Evolutionary conservation across 2,329 filamentous ascomycete species (phyloP), one percentile per base, ranked within the genome.

Genomic region (Metarhizium brunneum): DNA sequence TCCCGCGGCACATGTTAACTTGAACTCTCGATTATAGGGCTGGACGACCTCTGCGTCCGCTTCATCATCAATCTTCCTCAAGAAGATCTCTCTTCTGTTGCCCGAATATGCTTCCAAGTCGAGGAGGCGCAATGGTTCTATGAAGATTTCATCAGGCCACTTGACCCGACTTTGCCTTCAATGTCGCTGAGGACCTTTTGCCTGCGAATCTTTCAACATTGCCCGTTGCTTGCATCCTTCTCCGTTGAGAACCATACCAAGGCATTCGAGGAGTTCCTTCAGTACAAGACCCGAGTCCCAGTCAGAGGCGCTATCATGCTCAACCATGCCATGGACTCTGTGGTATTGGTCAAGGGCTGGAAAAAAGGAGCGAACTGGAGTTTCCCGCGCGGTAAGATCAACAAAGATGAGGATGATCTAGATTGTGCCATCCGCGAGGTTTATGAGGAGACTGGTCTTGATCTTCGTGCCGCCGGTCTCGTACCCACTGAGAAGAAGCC

Each of bases 61-160:
- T 99, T 99, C 74, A 92, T 99, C 68, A 90, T 97, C 72, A 97
- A 99, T 74, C 83, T 97, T 59, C 94, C 95, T 49, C 81, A 88
- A 61, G 90, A 94, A 72, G 94, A 99, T 72, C 82, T 97, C 50
- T 85, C 86, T 62, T 91, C 89, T 2, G 88, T 96, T 56, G 90
- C 91, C 68, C 87, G 94, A 68, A 94, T 99, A 73, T 97, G 92
- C 74, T 99, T 99, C 71, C 92, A 97, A 74, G 88, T 99, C 64
- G 94, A 99, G 73, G 95, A 99, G 74, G 94, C 94, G 65, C 95
- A 99, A 84, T 99, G 94, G 94, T 99, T 95, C 74, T 99, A 99
- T 82, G 94, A 99, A 78, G 94, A 99, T 73, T 99, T 99, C 69
- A 90, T 99, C 69, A 89, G 94, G 50, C 92, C 92, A 43, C 78